Conservation (phyloP, 2,329 filamentous ascomycete species). For the Neoscytalidium dimidiatum region DNA sequence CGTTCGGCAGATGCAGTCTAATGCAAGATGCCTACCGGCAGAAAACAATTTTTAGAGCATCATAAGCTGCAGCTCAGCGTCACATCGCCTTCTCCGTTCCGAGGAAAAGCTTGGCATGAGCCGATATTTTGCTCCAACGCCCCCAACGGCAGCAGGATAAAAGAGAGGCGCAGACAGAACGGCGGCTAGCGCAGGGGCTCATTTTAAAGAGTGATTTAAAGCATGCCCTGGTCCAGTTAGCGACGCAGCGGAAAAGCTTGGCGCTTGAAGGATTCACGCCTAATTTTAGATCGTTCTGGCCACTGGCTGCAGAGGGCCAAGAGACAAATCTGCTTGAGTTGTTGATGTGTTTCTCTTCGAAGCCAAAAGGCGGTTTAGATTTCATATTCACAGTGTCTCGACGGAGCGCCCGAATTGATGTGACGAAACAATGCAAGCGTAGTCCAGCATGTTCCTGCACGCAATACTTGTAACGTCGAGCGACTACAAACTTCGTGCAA, state of each 20-base stretch:
- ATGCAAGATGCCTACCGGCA: not conserved
- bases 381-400: too few species aligned
- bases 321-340: too few species aligned
- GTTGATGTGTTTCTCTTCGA: too few species aligned
- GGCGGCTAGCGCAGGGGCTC: constrained; percentile 17
- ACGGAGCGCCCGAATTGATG: too few species aligned
- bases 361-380: too few species aligned
- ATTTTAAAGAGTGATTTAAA: constrained; percentile 1
- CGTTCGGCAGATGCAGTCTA: not conserved
- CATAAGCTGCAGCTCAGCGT: not conserved
- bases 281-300: constrained; percentile 12
- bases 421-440: too few species aligned
- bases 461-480: too few species aligned
- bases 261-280: not conserved
- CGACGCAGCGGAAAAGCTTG: constrained; percentile 2
- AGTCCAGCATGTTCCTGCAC: too few species aligned
- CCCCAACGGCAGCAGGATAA: not conserved
- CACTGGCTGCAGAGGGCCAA: not conserved
- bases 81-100: not conserved
- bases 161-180: not conserved
- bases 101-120: not conserved
- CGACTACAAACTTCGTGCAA: too few species aligned
- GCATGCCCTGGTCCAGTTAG: not conserved
- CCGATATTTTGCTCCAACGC: not conserved
- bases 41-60: not conserved